phyloP scores from a whole-genome alignment of 305 asterid species.

The Fraxinus paxiana region DNA sequence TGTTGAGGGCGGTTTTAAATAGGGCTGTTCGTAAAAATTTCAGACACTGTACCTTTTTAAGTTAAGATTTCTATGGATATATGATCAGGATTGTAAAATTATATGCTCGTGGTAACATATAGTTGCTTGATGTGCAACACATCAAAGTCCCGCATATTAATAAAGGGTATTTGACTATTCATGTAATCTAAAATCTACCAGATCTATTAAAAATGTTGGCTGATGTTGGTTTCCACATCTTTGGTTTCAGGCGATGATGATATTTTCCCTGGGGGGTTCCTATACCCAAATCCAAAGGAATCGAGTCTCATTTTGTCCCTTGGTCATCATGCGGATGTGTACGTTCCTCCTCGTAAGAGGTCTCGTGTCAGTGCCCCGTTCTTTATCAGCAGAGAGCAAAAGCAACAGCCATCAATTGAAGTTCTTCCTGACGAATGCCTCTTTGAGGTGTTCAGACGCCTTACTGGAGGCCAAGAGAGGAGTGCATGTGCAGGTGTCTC shows the following conservation, averaged over 20 bases:
- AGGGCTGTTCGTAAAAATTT: neutral
- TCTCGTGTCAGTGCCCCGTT: slow-evolving; percentile 72
- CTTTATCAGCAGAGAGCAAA: slow-evolving; percentile 41
- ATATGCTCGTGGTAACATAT: neutral
- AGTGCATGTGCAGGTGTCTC: slow-evolving; percentile 78
- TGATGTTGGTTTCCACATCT: slow-evolving; percentile 19
- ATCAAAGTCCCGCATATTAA: neutral
- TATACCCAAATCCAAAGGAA: slow-evolving; percentile 52
- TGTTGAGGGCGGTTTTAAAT: neutral
- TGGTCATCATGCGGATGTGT: slow-evolving; percentile 58
- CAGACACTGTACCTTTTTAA: neutral
- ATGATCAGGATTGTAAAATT: neutral
- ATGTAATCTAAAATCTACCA: neutral
- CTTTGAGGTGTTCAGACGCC: slow-evolving; percentile 81
- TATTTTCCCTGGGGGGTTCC: slow-evolving; percentile 48
- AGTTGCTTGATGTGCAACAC: neutral
- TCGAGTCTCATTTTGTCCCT: slow-evolving; percentile 46
- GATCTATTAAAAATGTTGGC: neutral
- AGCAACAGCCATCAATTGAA: slow-evolving; percentile 60
- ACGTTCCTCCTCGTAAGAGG: slow-evolving; percentile 69
- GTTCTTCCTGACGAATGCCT: slow-evolving; percentile 96
- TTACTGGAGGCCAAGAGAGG: slow-evolving; percentile 64
- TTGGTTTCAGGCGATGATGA: slow-evolving; percentile 48
- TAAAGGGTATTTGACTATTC: neutral
- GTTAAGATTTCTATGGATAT: neutral